Base-by-base conservation (phyloP, 352 stramenopile genomes). In the Pythium monospermum region DNA sequence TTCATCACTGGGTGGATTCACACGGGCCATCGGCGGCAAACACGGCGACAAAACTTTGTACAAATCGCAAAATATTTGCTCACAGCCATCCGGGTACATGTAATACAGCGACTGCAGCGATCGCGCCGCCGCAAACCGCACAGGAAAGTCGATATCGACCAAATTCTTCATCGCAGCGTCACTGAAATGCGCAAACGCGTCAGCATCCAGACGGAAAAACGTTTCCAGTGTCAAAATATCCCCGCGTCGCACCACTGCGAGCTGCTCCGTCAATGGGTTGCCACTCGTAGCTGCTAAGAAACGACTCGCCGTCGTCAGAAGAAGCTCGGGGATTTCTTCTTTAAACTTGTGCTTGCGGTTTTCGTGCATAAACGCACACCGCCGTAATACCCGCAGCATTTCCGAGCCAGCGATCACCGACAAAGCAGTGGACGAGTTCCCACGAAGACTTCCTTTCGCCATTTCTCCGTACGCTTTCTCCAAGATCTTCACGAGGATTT, bases 21-120 rank as follows among this genome's bases (percentile, higher is more conserved):
- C 35, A 7, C 35, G 22, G 10, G 31, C 47, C 10, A 28, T 39
- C 13, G 37, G n/a, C 1, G 64, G 64, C 6, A 61, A 39, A 37
- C 69, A 64, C 22, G 71, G 58, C 13, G 66, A 50, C 21, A 85
- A 38, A n/a, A 62, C 25, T n/a, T 66, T 33, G 19, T 64, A 73
- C 30, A 80, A 57, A 59, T 90, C 68, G n/a, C 61, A 63, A 57
- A 80, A 86, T 13, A 91, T 62, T 53, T 71, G 58, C 23, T 62
- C 39, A 8, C 71, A 59, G 16, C 83, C 84, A 44, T 92, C 79
- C 16, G 77, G 76, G 56, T 87, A 92, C 81, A 91, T 95, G 49
- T 75, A 86, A 47, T 84, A 85, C 18, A 92, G 23, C 5, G 81
- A 80, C 48, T 90, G 80, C 33, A 88, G 66, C 13, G 70, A 57